Percentiles rank a stretch among this genome's conserved stretches.
Evolutionary conservation across 106 monocot species (phyloP).

Genomic region (Allium sativum): DNA sequence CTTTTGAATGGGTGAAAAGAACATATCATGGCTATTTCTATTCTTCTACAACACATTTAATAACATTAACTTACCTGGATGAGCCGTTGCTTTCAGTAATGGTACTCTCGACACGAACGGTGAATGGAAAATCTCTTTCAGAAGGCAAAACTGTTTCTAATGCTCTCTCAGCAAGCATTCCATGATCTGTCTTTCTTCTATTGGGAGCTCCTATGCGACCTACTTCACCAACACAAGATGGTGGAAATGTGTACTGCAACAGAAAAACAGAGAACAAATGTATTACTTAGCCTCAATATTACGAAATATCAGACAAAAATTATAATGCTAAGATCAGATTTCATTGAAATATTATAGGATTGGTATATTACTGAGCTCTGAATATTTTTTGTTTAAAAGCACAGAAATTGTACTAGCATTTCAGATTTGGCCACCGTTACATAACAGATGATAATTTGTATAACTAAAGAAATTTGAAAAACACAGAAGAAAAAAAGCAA

Average conservation of each 20-base stretch:
- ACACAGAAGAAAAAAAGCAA: too few relatives aligned
- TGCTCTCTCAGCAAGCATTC: conserved; percentile 94
- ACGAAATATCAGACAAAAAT: too few relatives aligned
- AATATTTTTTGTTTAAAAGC: too few relatives aligned
- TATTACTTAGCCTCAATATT: neutral
- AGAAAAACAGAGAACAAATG: neutral
- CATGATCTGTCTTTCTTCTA: conserved; percentile 93
- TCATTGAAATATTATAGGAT: too few relatives aligned
- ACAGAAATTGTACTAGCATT: too few relatives aligned
- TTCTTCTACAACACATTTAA: neutral
- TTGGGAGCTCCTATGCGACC: conserved; percentile 83
- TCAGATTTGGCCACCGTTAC: too few relatives aligned
- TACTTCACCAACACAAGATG: conserved; percentile 96
- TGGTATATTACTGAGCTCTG: too few relatives aligned
- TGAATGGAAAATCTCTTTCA: conserved; percentile 89
- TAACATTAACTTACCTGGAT: conserved; percentile 51
- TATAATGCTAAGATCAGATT: too few relatives aligned
- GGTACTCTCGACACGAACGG: conserved; percentile 94
- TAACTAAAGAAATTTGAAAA: too few relatives aligned
- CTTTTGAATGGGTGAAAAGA: neutral
- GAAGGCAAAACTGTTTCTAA: conserved; percentile 88
- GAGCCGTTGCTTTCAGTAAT: conserved; percentile 99
- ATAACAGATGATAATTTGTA: too few relatives aligned
- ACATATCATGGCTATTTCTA: neutral
- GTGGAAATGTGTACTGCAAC: conserved; percentile 94